A percentile compares a stretch with the other conserved stretches of the same genome.
Evolutionary conservation across 2,329 filamentous ascomycete species (phyloP).

Genomic region (Aspergillus fijiensis): DNA sequence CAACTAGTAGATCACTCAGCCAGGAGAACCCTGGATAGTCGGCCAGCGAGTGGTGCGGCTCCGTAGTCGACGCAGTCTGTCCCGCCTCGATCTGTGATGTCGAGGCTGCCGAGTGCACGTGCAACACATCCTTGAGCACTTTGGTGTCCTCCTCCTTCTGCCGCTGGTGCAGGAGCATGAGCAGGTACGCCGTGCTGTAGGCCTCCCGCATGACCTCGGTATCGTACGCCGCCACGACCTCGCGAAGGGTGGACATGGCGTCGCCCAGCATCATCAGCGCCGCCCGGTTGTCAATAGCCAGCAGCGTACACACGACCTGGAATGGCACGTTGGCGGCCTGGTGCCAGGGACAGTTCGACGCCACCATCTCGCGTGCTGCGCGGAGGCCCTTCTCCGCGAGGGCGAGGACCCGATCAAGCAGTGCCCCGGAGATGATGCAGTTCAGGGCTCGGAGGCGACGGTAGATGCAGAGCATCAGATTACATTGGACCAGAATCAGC

Average conservation of each 20-base stretch:
- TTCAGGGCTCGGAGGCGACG: conserved; percentile 55
- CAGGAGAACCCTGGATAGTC: conserved; percentile 41
- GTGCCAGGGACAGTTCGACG: conserved; percentile 54
- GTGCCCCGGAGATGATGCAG: conserved; percentile 43
- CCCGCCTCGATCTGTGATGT: conserved; percentile 9
- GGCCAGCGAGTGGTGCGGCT: conserved; percentile 22
- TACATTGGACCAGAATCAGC: conserved; percentile 53
- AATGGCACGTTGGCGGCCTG: conserved; percentile 62
- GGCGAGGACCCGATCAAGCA: conserved; percentile 50
- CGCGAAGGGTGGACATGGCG: conserved; percentile 51
- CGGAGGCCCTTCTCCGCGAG: conserved; percentile 48
- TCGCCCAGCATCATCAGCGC: conserved; percentile 51
- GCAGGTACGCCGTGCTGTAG: conserved; percentile 54
- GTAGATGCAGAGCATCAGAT: conserved; percentile 57
- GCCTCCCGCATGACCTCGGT: conserved; percentile 54
- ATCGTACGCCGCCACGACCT: conserved; percentile 46
- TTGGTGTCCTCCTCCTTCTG: conserved; percentile 48
- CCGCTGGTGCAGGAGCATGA: conserved; percentile 54
- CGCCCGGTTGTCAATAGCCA: conserved; percentile 55
- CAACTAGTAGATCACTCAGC: conserved; percentile 47
- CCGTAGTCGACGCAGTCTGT: conserved; percentile 8
- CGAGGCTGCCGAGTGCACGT: conserved; percentile 34
- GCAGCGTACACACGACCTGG: conserved; percentile 56
- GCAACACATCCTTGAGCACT: conserved; percentile 42
- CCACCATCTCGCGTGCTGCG: conserved; percentile 50